Conservation (phyloP, 164 flowering plant genomes). For the Sedum album region DNA sequence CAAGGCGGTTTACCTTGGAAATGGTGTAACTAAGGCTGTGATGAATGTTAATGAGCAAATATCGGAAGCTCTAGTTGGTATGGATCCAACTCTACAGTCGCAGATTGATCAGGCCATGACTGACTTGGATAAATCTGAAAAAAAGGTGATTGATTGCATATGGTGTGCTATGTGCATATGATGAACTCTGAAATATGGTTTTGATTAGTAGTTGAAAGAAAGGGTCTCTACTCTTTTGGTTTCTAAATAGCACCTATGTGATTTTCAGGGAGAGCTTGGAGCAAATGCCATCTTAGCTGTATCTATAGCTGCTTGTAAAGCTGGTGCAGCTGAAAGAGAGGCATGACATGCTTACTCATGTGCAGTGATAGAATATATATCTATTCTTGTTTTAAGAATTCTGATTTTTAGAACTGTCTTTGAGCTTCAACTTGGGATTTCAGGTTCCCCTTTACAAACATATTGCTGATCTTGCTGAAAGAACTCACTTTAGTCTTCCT, state of each 20-base stretch:
- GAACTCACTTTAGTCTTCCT: constrained; percentile 54
- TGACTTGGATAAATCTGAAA: constrained; percentile 91
- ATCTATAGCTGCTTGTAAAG: constrained; percentile 98
- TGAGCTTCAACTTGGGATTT: constrained; percentile 8
- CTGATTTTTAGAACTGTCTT: constrained; percentile 1
- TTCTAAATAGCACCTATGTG: not conserved
- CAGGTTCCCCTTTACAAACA: constrained; percentile 94
- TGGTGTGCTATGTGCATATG: not conserved
- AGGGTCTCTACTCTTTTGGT: not conserved
- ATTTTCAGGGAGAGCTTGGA: constrained; percentile 68
- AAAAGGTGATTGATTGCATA: constrained; percentile 47
- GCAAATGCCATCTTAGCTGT: constrained; percentile 81
- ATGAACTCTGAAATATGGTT: not conserved
- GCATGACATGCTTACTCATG: constrained; percentile 22
- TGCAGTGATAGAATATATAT: not conserved
- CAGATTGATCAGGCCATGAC: constrained; percentile 95
- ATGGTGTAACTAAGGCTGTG: constrained; percentile 77
- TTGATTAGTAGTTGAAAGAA: not conserved
- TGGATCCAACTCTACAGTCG: constrained; percentile 87
- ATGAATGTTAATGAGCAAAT: constrained; percentile 78
- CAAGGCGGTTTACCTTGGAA: constrained; percentile 76
- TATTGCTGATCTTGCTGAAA: constrained; percentile 80
- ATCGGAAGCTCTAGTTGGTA: constrained; percentile 80
- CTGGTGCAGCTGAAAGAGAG: constrained; percentile 99
- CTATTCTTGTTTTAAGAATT: not conserved